These are phyloP conservation scores for Daldinia vernicosa DNA, from an alignment of 495 filamentous ascomycete species.

Conservation along the genomic window DNA sequence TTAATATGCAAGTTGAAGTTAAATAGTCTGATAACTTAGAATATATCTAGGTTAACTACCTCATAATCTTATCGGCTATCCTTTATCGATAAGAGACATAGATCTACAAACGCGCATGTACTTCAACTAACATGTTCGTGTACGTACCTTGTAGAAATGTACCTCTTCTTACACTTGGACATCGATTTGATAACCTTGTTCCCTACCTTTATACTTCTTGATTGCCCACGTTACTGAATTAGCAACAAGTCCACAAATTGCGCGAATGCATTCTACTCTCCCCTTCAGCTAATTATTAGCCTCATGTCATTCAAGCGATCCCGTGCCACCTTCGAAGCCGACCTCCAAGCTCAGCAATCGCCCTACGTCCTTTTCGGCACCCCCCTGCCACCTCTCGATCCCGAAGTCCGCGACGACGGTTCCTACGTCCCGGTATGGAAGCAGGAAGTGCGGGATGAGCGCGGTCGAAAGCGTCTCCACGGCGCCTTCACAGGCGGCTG, in stretches of 20 bases:
- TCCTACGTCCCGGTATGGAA: conserved; percentile 96
- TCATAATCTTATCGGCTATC: background rate
- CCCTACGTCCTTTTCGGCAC: conserved; percentile 88
- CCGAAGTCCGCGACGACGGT: conserved; percentile 85
- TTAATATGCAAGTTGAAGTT: too few relatives aligned
- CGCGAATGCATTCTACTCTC: background rate
- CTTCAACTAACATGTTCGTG: background rate
- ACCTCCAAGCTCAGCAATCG: conserved; percentile 75
- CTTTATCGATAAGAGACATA: conserved; percentile 30
- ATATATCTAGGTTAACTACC: too few relatives aligned
- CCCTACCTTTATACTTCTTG: background rate
- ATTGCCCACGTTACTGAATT: background rate
- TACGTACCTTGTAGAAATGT: background rate
- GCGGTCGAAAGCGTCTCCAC: conserved; percentile 88
- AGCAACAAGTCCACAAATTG: background rate
- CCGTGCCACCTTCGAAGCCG: conserved; percentile 79
- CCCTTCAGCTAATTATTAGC: background rate
- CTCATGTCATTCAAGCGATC: conserved; percentile 82
- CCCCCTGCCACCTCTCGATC: conserved; percentile 81
- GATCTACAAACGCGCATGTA: conserved; percentile 2
- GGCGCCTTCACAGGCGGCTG: conserved; percentile 97
- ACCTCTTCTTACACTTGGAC: background rate
- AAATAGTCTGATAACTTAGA: background rate
- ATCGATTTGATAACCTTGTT: background rate
- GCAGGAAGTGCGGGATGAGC: conserved; percentile 95